Evolutionary conservation across 805 yeast genomes (phyloP).

Genomic region (Lipomyces mesembrius): DNA sequence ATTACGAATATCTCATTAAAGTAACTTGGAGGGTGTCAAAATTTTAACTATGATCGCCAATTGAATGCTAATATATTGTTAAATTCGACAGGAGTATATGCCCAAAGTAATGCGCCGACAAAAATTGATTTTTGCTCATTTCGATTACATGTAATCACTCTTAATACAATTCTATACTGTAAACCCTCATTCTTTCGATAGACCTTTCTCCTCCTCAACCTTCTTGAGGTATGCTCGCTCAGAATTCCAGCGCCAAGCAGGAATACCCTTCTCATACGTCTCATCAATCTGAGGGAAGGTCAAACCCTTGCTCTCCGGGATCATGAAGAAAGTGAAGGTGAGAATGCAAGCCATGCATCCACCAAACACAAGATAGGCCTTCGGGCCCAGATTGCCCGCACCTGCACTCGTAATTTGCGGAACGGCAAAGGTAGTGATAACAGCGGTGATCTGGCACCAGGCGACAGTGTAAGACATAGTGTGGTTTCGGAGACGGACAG

Average conservation of each 20-base stretch:
- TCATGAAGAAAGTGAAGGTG: conserved; percentile 71
- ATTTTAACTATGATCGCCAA: too few species aligned
- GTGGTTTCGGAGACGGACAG: conserved; percentile 13
- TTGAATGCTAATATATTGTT: too few species aligned
- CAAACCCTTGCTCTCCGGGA: conserved; percentile 81
- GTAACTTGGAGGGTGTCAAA: too few species aligned
- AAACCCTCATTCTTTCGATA: background rate
- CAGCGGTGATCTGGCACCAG: conserved; percentile 16
- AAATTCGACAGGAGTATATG: too few species aligned
- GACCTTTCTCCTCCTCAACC: background rate
- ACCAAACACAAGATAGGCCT: conserved; percentile 18
- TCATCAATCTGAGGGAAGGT: conserved; percentile 82
- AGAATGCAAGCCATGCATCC: conserved; percentile 13
- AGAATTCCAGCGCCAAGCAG: conserved; percentile 27
- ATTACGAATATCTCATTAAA: too few species aligned
- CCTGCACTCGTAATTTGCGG: conserved; percentile 18
- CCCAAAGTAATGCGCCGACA: too few species aligned
- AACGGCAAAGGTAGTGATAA: conserved; percentile 14
- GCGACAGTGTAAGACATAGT: conserved; percentile 18
- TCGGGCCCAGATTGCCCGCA: conserved; percentile 19
- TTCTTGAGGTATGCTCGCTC: background rate
- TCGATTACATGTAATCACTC: background rate
- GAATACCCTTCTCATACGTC: conserved; percentile 49
- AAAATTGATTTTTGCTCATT: too few species aligned
- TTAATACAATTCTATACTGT: background rate